phyloP scores from a whole-genome alignment of 2,329 filamentous ascomycete genomes.

The Cladophialophora yegresii region DNA sequence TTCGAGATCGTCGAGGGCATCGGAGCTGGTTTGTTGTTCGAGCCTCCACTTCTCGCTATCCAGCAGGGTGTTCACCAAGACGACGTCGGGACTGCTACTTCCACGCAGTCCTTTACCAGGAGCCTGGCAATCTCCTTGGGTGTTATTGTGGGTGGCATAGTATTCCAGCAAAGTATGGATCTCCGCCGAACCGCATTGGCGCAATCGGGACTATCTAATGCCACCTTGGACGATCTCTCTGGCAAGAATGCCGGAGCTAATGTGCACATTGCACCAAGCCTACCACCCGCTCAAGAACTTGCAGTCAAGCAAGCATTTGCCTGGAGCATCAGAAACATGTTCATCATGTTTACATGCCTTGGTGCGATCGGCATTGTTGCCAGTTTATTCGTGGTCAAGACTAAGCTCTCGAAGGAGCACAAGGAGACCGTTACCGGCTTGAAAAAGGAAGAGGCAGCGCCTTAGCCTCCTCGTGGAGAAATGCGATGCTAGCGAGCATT shows the following conservation, averaged over 20 bases:
- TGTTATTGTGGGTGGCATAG: constrained; percentile 60
- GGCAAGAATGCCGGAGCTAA: constrained; percentile 40
- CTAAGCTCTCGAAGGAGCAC: constrained; percentile 47
- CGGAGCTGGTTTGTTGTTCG: constrained; percentile 55
- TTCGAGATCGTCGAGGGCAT: constrained; percentile 47
- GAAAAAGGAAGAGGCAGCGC: constrained; percentile 36
- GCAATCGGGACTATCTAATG: constrained; percentile 37
- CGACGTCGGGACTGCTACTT: constrained; percentile 61
- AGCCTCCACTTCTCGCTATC: constrained; percentile 58
- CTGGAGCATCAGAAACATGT: constrained; percentile 51
- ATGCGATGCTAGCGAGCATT: neutral
- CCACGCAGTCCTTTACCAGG: constrained; percentile 62
- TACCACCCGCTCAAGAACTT: constrained; percentile 40
- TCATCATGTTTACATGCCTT: constrained; percentile 47
- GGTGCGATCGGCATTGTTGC: constrained; percentile 24
- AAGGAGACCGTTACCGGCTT: constrained; percentile 50
- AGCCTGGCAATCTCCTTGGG: constrained; percentile 60
- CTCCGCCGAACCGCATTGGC: constrained; percentile 22
- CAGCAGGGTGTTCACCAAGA: constrained; percentile 54
- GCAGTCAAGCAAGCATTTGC: constrained; percentile 49
- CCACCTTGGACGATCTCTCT: constrained; percentile 28
- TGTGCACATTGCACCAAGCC: constrained; percentile 32
- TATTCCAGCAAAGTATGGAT: constrained; percentile 47
- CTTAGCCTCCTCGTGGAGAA: neutral
- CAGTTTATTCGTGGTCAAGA: constrained; percentile 44